phyloP scores from a whole-genome alignment of 2,329 filamentous ascomycete species.

The Stemphylium vesicarium region DNA sequence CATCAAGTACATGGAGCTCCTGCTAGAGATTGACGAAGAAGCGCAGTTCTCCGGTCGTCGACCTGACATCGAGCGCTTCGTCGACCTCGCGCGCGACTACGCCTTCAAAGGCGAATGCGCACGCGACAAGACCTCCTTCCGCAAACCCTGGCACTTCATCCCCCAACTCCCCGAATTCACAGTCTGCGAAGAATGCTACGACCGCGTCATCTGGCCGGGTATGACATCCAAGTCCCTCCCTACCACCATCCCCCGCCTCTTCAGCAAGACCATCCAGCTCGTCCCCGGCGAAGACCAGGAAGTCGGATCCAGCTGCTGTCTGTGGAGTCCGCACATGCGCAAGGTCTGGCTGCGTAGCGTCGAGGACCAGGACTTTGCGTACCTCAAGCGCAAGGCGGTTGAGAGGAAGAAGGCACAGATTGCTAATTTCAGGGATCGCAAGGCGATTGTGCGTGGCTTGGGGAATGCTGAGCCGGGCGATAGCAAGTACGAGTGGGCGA shows the following conservation, averaged over 20 bases:
- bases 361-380: slow-evolving; percentile 68
- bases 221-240: slow-evolving; percentile 56
- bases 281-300: slow-evolving; percentile 56
- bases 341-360: slow-evolving; percentile 72
- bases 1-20: slow-evolving; percentile 61
- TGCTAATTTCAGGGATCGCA: slow-evolving; percentile 54
- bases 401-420: slow-evolving; percentile 51
- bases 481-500: slow-evolving; percentile 35
- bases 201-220: slow-evolving; percentile 76
- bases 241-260: slow-evolving; percentile 38
- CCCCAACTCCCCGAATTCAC: slow-evolving; percentile 77
- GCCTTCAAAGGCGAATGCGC: slow-evolving; percentile 63
- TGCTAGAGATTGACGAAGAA: slow-evolving; percentile 61
- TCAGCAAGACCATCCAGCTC: slow-evolving; percentile 63
- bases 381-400: slow-evolving; percentile 66
- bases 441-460: slow-evolving; percentile 39
- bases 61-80: slow-evolving; percentile 66
- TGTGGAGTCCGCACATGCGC: slow-evolving; percentile 83
- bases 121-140: slow-evolving; percentile 66
- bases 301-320: slow-evolving; percentile 67
- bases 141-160: slow-evolving; percentile 78
- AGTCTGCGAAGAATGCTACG: slow-evolving; percentile 86
- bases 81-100: slow-evolving; percentile 64
- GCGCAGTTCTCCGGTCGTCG: slow-evolving; percentile 43
- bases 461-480: slow-evolving; percentile 29